phyloP scores from a whole-genome alignment of 768 basidiomycete species.

The Xerocomellus chrysenteron region DNA sequence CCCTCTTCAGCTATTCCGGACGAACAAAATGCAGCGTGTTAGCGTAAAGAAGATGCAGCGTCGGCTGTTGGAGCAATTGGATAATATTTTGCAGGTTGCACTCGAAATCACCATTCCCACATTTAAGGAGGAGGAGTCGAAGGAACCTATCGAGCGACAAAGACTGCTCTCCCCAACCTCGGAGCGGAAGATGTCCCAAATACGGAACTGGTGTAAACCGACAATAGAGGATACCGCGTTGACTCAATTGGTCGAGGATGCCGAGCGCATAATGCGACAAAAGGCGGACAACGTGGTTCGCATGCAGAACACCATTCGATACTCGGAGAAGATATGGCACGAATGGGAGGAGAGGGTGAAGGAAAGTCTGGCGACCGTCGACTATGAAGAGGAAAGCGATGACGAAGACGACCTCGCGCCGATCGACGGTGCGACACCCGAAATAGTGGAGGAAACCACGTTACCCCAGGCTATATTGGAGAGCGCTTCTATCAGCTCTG shows the following conservation, averaged over 20 bases:
- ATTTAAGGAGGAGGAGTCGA: constrained; percentile 87
- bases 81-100: constrained; percentile 80
- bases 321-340: constrained; percentile 94
- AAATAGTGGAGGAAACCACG: constrained; percentile 22
- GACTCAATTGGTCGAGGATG: constrained; percentile 79
- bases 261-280: constrained; percentile 84
- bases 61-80: constrained; percentile 79
- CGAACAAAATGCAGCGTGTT: constrained; percentile 73
- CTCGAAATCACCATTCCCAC: constrained; percentile 83
- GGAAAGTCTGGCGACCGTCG: constrained; percentile 55
- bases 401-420: constrained; percentile 43
- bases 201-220: constrained; percentile 87
- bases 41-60: constrained; percentile 81
- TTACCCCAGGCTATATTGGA: constrained; percentile 12
- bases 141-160: constrained; percentile 91
- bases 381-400: constrained; percentile 53
- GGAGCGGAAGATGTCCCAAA: constrained; percentile 79
- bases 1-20: constrained; percentile 75
- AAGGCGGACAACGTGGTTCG: constrained; percentile 95
- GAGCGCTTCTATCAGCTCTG: constrained; percentile 17
- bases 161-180: constrained; percentile 85
- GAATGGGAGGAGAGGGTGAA: constrained; percentile 95
- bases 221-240: constrained; percentile 83
- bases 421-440: constrained; percentile 25
- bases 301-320: constrained; percentile 95